Base-by-base conservation (phyloP, 345 rosid species). In the Cardamine resedifolia region DNA sequence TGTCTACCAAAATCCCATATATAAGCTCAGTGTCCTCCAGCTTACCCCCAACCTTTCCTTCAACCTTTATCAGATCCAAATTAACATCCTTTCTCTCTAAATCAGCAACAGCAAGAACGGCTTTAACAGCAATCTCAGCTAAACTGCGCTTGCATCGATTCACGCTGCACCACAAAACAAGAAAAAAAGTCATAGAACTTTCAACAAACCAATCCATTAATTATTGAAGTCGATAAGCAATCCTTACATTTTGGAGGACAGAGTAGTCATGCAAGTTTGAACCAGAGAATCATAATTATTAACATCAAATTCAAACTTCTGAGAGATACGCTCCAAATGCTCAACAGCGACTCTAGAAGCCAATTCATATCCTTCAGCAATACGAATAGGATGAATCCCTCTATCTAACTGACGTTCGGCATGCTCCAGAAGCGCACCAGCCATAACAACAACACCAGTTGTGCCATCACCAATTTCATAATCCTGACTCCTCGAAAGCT, bases 41-140 rank as follows among this genome's bases (percentile, higher is more conserved):
- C 84, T 86, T 95, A 15, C n/a, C 96, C 96, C 96, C 97, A 0
- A 95, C 98, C 78, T 90, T 95, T 6, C 96, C 98, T 63, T 95
- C 98, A 63, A 95, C 88, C 76, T 91, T 95, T 6, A 95, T 90
- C 81, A 92, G 67, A 86, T 95, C 99, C 64, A 92, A 82, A 74
- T 95, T 84, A 27, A 95, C 97, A 85, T 92, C 96, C 70, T 70
- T 95, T 79, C 94, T 84, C 82, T 90, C 98, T 52, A 92, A 81
- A 87, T 92, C 99, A 28, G 98, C 97, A 48, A 95, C 97, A 58
- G 94, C 86, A 64, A 95, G 82, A 80, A 95, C 99, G 2, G 98
- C 98, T 81, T 86, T 92, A 10, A 90, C 99, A 36, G 98, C 89
- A 74, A 95, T n/a, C n/a, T 95, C 99, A 64, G 98, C 99, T 85